phyloP scores from a whole-genome alignment of 1,284 basidiomycete species.

The Puccinia coronata region DNA sequence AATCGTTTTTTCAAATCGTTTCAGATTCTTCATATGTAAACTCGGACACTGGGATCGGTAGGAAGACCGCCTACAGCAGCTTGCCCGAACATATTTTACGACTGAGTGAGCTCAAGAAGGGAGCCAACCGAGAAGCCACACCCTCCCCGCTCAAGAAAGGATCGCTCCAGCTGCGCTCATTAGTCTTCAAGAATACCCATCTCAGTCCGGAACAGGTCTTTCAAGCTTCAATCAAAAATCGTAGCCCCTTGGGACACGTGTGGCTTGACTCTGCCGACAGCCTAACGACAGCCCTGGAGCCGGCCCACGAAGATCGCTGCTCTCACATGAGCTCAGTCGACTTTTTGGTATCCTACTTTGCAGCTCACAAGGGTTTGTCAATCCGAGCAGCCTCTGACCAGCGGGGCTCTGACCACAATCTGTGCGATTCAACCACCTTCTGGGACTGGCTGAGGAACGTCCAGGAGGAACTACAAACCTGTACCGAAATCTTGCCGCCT shows the following conservation, averaged over 20 bases:
- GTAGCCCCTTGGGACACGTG: too few relatives aligned
- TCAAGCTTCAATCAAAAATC: neutral
- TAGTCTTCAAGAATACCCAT: constrained; percentile 8
- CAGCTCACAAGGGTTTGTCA: neutral
- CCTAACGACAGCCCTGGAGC: neutral
- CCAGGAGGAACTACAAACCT: too few relatives aligned
- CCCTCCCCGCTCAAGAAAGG: neutral
- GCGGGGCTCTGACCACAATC: neutral
- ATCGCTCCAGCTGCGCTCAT: constrained; percentile 36
- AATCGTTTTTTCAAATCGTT: constrained; percentile 38
- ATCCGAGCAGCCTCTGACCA: neutral
- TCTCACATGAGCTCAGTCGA: constrained; percentile 29
- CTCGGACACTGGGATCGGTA: neutral
- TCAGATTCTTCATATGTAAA: constrained; percentile 7
- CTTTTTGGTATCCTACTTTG: constrained; percentile 41
- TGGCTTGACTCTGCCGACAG: constrained; percentile 43
- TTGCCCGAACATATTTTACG: constrained; percentile 24
- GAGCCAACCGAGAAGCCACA: neutral
- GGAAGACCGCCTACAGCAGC: constrained; percentile 11
- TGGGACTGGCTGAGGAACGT: too few relatives aligned
- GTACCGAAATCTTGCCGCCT: too few relatives aligned
- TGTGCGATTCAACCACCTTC: too few relatives aligned
- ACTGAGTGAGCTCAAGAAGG: neutral
- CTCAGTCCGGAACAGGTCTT: constrained; percentile 25
- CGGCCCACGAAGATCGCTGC: neutral